These are phyloP conservation scores for Melocanna baccifera DNA, from an alignment of 176 grass and related monocot species.

Conservation along the genomic window DNA sequence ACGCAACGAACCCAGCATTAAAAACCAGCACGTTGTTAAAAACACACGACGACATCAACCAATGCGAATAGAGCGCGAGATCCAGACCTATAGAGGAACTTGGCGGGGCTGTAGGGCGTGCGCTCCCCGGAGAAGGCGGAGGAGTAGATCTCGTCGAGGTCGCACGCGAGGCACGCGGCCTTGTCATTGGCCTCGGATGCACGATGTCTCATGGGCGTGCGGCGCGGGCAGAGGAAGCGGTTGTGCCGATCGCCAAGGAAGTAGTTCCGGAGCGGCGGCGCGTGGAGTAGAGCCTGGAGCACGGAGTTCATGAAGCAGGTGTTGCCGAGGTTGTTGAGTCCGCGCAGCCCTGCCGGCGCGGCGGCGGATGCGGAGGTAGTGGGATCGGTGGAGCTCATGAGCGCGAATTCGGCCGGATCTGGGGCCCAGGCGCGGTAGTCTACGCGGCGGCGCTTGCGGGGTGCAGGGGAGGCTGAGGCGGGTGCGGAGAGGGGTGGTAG, in stretches of 20 bases:
- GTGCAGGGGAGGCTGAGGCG: not conserved
- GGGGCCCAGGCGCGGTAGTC: slow-evolving; percentile 75
- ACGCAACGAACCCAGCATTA: slow-evolving; percentile 19
- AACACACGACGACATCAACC: slow-evolving; percentile 2
- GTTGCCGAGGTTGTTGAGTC: slow-evolving; percentile 91
- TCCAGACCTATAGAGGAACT: slow-evolving; percentile 85
- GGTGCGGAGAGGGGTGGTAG: slow-evolving; percentile 28
- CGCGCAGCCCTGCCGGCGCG: slow-evolving; percentile 56
- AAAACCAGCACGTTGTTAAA: not conserved
- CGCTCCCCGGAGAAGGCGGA: slow-evolving; percentile 85
- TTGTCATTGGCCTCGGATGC: not conserved
- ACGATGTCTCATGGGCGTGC: slow-evolving; percentile 56
- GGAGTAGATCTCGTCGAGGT: slow-evolving; percentile 89
- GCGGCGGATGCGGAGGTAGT: slow-evolving; percentile 44
- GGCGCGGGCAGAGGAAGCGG: slow-evolving; percentile 62
- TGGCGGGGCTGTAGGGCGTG: slow-evolving; percentile 74
- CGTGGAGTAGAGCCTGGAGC: slow-evolving; percentile 81
- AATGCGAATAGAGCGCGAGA: slow-evolving; percentile 31
- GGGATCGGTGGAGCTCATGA: slow-evolving; percentile 55
- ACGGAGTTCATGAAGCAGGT: slow-evolving; percentile 99
- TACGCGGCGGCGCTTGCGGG: slow-evolving; percentile 64
- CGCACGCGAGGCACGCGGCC: slow-evolving; percentile 68
- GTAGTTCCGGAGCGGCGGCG: slow-evolving; percentile 82
- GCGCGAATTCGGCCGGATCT: slow-evolving; percentile 62
- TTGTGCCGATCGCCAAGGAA: slow-evolving; percentile 94